Evolutionary conservation across 768 basidiomycete genomes (phyloP), one percentile per base, ranked within the genome.

Genomic region (Stropharia rugosoannulata): DNA sequence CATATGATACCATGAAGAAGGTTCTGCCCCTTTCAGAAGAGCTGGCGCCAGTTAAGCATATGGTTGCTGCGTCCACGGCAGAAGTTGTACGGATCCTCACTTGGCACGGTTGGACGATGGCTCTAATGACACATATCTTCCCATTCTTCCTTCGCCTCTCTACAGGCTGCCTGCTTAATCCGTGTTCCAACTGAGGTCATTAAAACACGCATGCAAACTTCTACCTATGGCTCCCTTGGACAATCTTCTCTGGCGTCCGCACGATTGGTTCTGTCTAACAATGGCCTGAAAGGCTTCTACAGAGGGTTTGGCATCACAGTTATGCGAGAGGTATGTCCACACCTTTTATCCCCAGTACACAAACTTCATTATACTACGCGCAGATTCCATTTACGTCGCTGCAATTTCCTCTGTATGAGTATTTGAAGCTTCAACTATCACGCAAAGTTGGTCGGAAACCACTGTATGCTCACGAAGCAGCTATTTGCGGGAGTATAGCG

Each of bases 111-210:
- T 18, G 58, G 74, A 16, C 78, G 72, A 46, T 80, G 80, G 76
- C 70, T 78, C 64, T 80, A 79, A 66, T 48, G 72, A 56, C 36
- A 41, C 18, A 57, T 52, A 44, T 50, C 46, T 56, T 58, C 44
- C 57, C 61, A 44, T 49, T 54, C 50, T 37, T 43, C 58, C 36
- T 37, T 60, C 58, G 38, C 32, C 52, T 56, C 48, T 2, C 43
- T 54, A 9, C 68, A 91, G 89, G 81, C 88, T 47, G 94, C 95
- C 35, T 98, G 95, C 69, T 75, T 96, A 50, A 82, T 98, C 49
- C 89, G 95, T 46, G 95, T 98, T 2, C 95, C 95, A 1, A 97
- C 95, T 0, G 96, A 98, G 69, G 89, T 98, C 29, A 89, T 98
- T 73, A 98, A 98, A 70, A 95, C 93, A 9, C 83, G 95, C 3